Conservation (phyloP, 139 green algal genomes). For the Micractinium conductrix region DNA sequence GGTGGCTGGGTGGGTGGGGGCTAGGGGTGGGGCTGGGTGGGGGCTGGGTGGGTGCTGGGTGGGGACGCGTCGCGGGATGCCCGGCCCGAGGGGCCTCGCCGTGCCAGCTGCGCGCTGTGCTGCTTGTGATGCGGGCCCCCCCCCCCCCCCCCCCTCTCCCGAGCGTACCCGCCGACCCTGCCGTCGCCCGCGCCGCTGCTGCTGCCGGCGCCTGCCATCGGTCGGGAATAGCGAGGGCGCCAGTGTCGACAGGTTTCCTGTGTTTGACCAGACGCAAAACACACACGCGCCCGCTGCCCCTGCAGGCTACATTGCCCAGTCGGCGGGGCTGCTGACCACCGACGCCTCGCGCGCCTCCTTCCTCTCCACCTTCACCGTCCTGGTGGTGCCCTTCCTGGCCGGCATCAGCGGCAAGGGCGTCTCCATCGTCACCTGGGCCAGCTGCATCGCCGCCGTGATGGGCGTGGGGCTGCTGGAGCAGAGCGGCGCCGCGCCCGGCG, state of each 20-base stretch:
- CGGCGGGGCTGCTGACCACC: constrained; percentile 66
- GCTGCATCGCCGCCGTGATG: constrained; percentile 60
- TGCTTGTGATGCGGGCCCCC: not conserved
- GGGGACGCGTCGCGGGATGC: no score
- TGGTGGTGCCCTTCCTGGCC: constrained; percentile 82
- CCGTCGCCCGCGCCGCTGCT: no score
- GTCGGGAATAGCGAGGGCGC: no score
- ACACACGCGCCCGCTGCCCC: no score
- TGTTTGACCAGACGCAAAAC: no score
- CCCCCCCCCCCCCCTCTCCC: no score
- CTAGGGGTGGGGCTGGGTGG: no score
- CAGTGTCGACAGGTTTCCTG: no score
- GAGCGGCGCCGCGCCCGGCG: constrained; percentile 42
- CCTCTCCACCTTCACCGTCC: constrained; percentile 85
- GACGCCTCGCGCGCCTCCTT: constrained; percentile 78
- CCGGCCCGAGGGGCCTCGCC: no score
- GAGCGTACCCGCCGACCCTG: not conserved
- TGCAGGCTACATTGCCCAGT: constrained; percentile 65
- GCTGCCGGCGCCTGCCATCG: not conserved
- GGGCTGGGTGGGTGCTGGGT: no score
- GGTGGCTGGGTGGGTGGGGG: not conserved
- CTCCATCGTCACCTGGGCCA: constrained; percentile 64
- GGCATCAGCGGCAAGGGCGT: constrained; percentile 69
- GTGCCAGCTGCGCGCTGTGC: not conserved
- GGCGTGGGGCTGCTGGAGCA: constrained; percentile 78